Conservation (phyloP, 805 yeast genomes). For the Teunomyces aglyptinius region DNA sequence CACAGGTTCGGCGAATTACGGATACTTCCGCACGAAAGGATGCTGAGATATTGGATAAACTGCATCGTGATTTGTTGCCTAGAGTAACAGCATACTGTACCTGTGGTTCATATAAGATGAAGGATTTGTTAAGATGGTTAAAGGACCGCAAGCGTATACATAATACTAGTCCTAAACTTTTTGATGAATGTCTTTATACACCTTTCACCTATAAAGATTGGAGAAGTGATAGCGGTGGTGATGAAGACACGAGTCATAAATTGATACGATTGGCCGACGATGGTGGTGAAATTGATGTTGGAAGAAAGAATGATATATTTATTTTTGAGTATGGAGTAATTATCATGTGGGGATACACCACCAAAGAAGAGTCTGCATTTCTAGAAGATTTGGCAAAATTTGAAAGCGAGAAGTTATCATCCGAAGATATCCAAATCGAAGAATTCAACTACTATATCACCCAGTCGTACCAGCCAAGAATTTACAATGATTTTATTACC, state of each 20-base stretch:
- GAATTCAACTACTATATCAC: constrained; percentile 95
- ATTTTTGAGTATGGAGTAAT: constrained; percentile 96
- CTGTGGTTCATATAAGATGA: constrained; percentile 87
- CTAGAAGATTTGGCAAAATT: constrained; percentile 83
- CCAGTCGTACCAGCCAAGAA: constrained; percentile 90
- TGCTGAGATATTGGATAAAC: constrained; percentile 89
- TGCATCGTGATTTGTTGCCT: constrained; percentile 79
- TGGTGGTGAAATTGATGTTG: constrained; percentile 92
- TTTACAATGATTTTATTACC: constrained; percentile 92
- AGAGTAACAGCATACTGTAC: constrained; percentile 96
- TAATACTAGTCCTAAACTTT: constrained; percentile 79
- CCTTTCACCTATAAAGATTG: constrained; percentile 83
- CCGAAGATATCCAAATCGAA: constrained; percentile 90
- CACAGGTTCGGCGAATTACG: constrained; percentile 79
- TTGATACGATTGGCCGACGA: constrained; percentile 81
- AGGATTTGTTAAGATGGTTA: constrained; percentile 81
- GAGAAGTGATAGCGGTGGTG: constrained; percentile 44
- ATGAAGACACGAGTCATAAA: constrained; percentile 18
- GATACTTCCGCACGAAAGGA: constrained; percentile 89
- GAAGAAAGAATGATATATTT: constrained; percentile 77
- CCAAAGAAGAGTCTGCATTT: constrained; percentile 79
- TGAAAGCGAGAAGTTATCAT: constrained; percentile 86
- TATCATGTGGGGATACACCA: constrained; percentile 92
- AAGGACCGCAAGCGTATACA: constrained; percentile 71
- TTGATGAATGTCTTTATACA: constrained; percentile 93